A percentile compares a stretch with the other conserved stretches of the same genome.
These are phyloP conservation scores for Claviceps maximensis DNA, from an alignment of 2,329 filamentous ascomycete species.

Conservation along the genomic window DNA sequence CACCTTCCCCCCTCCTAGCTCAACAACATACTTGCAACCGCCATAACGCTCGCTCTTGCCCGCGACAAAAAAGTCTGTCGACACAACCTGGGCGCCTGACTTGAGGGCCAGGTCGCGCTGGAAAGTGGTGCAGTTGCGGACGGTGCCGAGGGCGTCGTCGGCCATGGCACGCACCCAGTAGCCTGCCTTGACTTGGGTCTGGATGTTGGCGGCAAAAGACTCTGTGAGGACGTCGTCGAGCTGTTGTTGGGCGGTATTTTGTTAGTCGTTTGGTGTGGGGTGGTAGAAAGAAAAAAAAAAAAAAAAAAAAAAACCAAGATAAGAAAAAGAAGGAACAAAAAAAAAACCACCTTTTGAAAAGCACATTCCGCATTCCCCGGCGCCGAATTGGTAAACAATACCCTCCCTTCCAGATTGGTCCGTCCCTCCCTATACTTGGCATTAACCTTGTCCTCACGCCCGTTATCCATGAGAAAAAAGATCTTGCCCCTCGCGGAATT, in stretches of 20 bases:
- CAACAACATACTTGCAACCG: conserved; percentile 28
- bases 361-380: conserved; percentile 32
- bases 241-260: conserved; percentile 10
- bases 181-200: conserved; percentile 28
- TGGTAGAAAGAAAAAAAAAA: not conserved
- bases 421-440: conserved; percentile 23
- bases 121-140: conserved; percentile 24
- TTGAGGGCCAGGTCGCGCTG: conserved; percentile 19
- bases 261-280: not conserved
- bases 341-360: conserved; percentile 26
- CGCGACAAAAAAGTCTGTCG: conserved; percentile 33
- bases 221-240: conserved; percentile 28
- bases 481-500: conserved; percentile 29
- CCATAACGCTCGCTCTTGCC: conserved; percentile 31
- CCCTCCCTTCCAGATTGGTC: conserved; percentile 27
- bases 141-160: conserved; percentile 30
- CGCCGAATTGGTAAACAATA: conserved; percentile 33
- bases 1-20: conserved; percentile 11
- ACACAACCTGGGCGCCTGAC: conserved; percentile 36
- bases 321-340: not conserved
- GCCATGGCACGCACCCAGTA: conserved; percentile 36
- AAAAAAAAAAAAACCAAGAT: not conserved
- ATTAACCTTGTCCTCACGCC: conserved; percentile 24
- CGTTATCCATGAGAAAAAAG: conserved; percentile 39
- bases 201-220: conserved; percentile 25